Conservation (phyloP, 805 yeast genomes). For the Peterozyma xylosa region DNA sequence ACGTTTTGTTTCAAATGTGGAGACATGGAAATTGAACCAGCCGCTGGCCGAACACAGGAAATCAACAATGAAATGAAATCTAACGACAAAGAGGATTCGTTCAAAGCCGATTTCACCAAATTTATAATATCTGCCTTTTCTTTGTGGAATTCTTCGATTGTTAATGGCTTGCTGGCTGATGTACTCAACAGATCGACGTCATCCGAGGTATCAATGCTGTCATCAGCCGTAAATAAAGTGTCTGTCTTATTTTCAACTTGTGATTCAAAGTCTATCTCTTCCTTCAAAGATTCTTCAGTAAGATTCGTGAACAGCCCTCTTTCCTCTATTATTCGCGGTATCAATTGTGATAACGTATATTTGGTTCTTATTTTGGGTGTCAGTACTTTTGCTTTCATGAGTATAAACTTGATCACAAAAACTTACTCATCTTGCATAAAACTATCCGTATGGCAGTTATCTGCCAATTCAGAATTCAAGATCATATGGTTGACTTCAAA, state of each 20-base stretch:
- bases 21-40: slow-evolving; percentile 83
- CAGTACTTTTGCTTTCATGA: neutral
- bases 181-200: slow-evolving; percentile 3
- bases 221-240: slow-evolving; percentile 13
- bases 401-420: neutral
- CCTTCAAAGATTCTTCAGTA: slow-evolving; percentile 44
- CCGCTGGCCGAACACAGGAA: slow-evolving; percentile 75
- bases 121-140: slow-evolving; percentile 47
- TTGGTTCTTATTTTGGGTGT: neutral
- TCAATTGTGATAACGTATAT: slow-evolving; percentile 42
- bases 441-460: slow-evolving; percentile 9
- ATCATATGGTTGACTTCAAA: neutral
- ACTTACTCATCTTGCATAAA: slow-evolving; percentile 10
- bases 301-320: slow-evolving; percentile 52
- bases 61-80: slow-evolving; percentile 82
- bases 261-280: slow-evolving; percentile 29
- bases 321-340: slow-evolving; percentile 52
- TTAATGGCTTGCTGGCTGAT: slow-evolving; percentile 15
- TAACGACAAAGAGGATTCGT: slow-evolving; percentile 81
- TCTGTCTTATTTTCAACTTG: slow-evolving; percentile 5
- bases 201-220: slow-evolving; percentile 13
- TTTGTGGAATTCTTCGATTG: slow-evolving; percentile 34
- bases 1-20: slow-evolving; percentile 70
- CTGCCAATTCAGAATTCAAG: slow-evolving; percentile 7
- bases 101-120: slow-evolving; percentile 60